Conservation (phyloP, 768 basidiomycete genomes). For the Agaricus blazei region DNA sequence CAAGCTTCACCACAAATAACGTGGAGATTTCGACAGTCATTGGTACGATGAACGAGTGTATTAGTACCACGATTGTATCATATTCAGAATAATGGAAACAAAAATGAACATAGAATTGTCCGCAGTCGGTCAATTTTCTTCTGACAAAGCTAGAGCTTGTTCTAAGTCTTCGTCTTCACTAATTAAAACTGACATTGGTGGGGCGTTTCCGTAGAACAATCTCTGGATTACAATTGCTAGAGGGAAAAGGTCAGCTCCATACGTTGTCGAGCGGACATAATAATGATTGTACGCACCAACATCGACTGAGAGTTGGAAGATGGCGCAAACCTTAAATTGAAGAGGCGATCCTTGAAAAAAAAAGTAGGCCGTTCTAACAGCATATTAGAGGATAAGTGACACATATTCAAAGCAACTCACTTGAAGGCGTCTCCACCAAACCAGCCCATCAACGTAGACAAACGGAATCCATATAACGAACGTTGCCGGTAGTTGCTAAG, state of each 20-base stretch:
- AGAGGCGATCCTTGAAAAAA: slow-evolving; percentile 67
- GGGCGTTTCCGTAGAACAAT: slow-evolving; percentile 64
- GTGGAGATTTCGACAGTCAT: too few relatives aligned
- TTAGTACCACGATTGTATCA: too few relatives aligned
- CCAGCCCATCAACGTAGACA: slow-evolving; percentile 82
- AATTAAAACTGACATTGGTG: slow-evolving; percentile 46
- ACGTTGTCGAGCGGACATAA: neutral
- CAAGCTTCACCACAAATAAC: too few relatives aligned
- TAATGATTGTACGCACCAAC: slow-evolving; percentile 42
- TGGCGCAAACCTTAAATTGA: slow-evolving; percentile 78
- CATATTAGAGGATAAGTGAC: neutral
- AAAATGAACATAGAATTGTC: too few relatives aligned
- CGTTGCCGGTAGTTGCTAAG: slow-evolving; percentile 72
- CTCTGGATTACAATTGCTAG: slow-evolving; percentile 71
- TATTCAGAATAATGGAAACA: too few relatives aligned
- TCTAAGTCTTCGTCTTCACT: slow-evolving; percentile 71
- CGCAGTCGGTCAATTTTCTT: slow-evolving; percentile 26
- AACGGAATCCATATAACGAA: slow-evolving; percentile 80
- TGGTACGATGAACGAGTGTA: too few relatives aligned
- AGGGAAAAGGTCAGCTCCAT: slow-evolving; percentile 11
- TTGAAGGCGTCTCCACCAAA: slow-evolving; percentile 82
- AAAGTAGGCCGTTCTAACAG: slow-evolving; percentile 68
- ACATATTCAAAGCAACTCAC: slow-evolving; percentile 31
- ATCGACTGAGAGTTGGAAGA: slow-evolving; percentile 82
- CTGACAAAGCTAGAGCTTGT: slow-evolving; percentile 64